Percentiles rank a stretch among this genome's conserved stretches.
Evolutionary conservation across 805 yeast genomes (phyloP).

Genomic region (Phaffomyces antillensis): DNA sequence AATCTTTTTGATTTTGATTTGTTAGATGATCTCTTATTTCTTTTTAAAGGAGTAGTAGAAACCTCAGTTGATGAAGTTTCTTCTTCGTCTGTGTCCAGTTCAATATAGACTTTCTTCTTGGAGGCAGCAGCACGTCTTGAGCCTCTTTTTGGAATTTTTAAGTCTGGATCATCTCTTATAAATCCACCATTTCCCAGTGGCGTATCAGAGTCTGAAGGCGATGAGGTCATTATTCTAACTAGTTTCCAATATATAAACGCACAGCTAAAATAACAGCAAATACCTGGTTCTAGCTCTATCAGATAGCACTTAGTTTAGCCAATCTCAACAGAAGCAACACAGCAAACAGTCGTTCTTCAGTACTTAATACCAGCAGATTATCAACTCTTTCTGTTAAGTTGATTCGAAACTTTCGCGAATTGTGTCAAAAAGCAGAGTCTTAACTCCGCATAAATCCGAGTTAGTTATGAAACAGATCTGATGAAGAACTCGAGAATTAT

Average conservation of each 20-base stretch:
- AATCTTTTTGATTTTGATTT: slow-evolving; percentile 21
- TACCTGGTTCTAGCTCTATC: background rate
- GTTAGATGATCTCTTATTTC: slow-evolving; percentile 22
- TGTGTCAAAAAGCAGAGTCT: background rate
- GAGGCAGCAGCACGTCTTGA: background rate
- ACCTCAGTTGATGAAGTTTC: slow-evolving; percentile 8
- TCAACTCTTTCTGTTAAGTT: no score
- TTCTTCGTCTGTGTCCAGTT: slow-evolving; percentile 5
- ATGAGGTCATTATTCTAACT: background rate
- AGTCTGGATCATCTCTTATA: slow-evolving; percentile 21
- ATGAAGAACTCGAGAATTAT: no score
- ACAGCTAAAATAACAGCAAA: background rate
- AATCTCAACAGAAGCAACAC: no score
- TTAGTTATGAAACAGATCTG: background rate
- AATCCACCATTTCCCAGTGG: slow-evolving; percentile 22
- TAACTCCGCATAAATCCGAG: background rate
- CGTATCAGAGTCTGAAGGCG: slow-evolving; percentile 9
- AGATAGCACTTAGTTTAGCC: no score
- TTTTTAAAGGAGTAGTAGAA: background rate
- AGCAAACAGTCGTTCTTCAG: no score
- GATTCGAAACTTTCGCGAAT: background rate
- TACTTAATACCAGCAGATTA: no score
- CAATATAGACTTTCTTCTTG: slow-evolving; percentile 1
- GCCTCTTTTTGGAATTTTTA: slow-evolving; percentile 8
- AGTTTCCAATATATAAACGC: background rate